A percentile compares a stretch with the other conserved stretches of the same genome.
Evolutionary conservation across 805 yeast species (phyloP).

Genomic region (Metschnikowia orientalis): DNA sequence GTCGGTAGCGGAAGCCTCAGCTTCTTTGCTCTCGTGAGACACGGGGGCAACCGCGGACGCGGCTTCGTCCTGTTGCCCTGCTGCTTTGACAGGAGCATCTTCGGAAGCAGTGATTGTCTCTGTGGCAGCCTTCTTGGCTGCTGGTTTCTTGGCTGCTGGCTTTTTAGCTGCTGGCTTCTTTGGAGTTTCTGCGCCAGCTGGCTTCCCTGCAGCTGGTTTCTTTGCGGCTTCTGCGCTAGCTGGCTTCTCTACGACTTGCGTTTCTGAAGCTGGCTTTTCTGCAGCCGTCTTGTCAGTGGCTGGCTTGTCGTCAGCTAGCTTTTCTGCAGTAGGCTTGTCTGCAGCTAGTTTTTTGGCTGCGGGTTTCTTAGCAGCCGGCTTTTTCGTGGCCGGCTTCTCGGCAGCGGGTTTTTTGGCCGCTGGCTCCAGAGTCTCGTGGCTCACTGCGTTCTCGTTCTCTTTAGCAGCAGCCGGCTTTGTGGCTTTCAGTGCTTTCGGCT

Average conservation of each 20-base stretch:
- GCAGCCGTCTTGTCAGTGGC: not conserved
- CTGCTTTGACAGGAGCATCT: not conserved
- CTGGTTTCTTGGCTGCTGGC: not conserved
- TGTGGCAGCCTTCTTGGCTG: constrained; percentile 1
- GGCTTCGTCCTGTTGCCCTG: no score
- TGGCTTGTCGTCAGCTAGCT: constrained; percentile 1
- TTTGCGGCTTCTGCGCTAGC: not conserved
- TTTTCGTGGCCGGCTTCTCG: constrained; percentile 1
- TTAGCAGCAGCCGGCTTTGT: not conserved
- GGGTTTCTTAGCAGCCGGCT: constrained; percentile 2
- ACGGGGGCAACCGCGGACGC: no score
- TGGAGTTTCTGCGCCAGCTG: constrained; percentile 1
- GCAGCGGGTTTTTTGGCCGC: constrained; percentile 4
- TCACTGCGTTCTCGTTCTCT: no score
- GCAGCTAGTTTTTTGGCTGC: not conserved
- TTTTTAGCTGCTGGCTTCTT: not conserved
- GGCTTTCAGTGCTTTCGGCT: not conserved
- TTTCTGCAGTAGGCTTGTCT: not conserved
- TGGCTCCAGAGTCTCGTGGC: constrained; percentile 1
- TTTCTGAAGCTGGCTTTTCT: no score
- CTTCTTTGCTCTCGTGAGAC: no score
- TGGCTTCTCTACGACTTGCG: not conserved
- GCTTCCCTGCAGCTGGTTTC: constrained; percentile 1
- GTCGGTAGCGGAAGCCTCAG: not conserved
- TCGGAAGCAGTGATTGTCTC: no score